Evolutionary conservation across 176 grass and related monocot genomes (phyloP).

Genomic region (Typha latifolia): DNA sequence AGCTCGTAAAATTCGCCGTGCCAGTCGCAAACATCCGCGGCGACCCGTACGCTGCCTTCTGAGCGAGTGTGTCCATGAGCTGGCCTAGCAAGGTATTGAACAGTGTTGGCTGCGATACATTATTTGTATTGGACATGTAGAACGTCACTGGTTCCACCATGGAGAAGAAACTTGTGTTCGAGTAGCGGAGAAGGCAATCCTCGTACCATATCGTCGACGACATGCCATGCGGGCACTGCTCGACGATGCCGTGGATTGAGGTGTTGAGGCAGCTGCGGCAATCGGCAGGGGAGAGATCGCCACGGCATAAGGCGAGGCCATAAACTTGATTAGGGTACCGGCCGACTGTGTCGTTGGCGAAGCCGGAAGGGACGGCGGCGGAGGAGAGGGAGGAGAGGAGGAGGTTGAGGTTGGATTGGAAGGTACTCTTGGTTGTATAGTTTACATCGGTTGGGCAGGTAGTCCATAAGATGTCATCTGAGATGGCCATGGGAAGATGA

Average conservation of each 20-base stretch:
- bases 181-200: slow-evolving; percentile 19
- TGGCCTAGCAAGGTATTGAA: neutral
- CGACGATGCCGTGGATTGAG: no score
- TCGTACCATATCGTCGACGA: slow-evolving; percentile 12
- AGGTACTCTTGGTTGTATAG: no score
- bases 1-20: no score
- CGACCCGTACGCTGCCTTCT: neutral
- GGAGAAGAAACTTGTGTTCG: slow-evolving; percentile 2
- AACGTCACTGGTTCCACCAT: no score
- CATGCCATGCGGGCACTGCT: neutral
- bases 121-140: neutral
- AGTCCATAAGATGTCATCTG: neutral
- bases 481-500: neutral
- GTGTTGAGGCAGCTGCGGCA: slow-evolving; percentile 13
- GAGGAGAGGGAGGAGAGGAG: slow-evolving; percentile 31
- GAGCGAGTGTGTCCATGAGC: neutral
- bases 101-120: neutral
- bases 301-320: slow-evolving; percentile 14
- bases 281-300: neutral
- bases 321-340: slow-evolving; percentile 6
- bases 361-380: slow-evolving; percentile 9
- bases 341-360: slow-evolving; percentile 21
- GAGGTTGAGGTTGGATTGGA: slow-evolving; percentile 36
- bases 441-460: slow-evolving; percentile 20
- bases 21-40: no score